Base-by-base conservation (phyloP, 2,329 filamentous ascomycete genomes). In the Colletotrichum magnum region DNA sequence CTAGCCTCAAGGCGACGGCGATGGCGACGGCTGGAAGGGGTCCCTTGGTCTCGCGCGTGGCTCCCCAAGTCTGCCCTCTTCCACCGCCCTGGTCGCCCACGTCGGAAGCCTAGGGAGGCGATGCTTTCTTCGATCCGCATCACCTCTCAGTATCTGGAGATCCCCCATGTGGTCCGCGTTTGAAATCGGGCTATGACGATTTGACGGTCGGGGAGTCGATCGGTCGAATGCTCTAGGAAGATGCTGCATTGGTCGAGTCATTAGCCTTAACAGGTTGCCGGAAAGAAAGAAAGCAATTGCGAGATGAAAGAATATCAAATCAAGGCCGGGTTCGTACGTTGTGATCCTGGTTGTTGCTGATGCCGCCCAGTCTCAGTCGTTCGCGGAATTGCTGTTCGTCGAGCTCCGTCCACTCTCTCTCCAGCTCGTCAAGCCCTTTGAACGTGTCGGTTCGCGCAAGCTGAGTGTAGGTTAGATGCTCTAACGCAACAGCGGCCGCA, bases 141-240 rank as follows among this genome's bases (percentile, higher is more conserved):
- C 76, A 63, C 78, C 77, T 48, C 74, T 74, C 76, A 82, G 77
- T 16, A 79, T 77, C 56, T 75, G 74, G 47, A 77, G 13, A 47
- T 59, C 61, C 6, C 56, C 64, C 64, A 26, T 65, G 16, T 18
- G 16, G 6, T 6, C 9, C 48, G 5, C 47, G n/a, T 26, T 2
- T n/a, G 58, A 18, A 21, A 12, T 58, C 41, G 28, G 64, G 36
- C n/a, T 66, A 48, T 21, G 39, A 12, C 28, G 39, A 28, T 32
- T 21, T 24, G 18, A 26, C 57, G 62, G 57, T 16, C 26, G 41
- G 2, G 60, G 52, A 57, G 66, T 72, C 16, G 71, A 61, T 47
- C 76, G 75, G 52, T 70, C 57, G 39, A 80, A 77, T 10, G 53
- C 60, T 47, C 77, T 81, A 12, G 72, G 72, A 26, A 80, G 62